phyloP scores from a whole-genome alignment of 495 filamentous ascomycete genomes.

The Opeltia flavorubescens region DNA sequence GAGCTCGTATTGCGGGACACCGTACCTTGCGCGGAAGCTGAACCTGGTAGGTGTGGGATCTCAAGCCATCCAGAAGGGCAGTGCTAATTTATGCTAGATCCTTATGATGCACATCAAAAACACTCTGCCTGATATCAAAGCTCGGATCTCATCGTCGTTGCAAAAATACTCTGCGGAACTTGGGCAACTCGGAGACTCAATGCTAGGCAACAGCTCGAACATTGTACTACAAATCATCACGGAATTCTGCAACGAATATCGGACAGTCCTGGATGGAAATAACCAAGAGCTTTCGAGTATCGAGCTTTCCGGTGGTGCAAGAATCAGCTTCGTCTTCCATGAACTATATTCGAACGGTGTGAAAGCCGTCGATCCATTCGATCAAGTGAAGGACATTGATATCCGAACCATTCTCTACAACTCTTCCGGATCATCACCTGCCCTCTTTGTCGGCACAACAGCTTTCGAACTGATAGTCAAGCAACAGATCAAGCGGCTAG shows the following conservation, averaged over 20 bases:
- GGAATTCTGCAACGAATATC: constrained; percentile 95
- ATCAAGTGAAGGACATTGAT: constrained; percentile 92
- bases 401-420: constrained; percentile 96
- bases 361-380: constrained; percentile 96
- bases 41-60: constrained; percentile 50
- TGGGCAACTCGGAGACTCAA: constrained; percentile 71
- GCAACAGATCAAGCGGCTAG: constrained; percentile 91
- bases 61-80: not conserved
- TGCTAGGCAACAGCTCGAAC: constrained; percentile 91
- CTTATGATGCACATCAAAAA: constrained; percentile 99
- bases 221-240: constrained; percentile 98
- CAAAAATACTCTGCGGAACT: constrained; percentile 86
- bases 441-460: constrained; percentile 92
- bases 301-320: constrained; percentile 89
- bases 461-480: constrained; percentile 98
- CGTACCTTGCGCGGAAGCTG: constrained; percentile 89
- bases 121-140: constrained; percentile 96
- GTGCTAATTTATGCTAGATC: constrained; percentile 41
- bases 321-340: constrained; percentile 99
- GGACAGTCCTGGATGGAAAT: constrained; percentile 89
- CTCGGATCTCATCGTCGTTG: constrained; percentile 78
- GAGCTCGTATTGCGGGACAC: constrained; percentile 94
- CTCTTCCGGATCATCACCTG: constrained; percentile 92
- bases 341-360: constrained; percentile 96
- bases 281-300: constrained; percentile 88